Evolutionary conservation across 2,329 filamentous ascomycete species (phyloP), one percentile per base, ranked within the genome.

Genomic region (Talaromyces atroroseus): DNA sequence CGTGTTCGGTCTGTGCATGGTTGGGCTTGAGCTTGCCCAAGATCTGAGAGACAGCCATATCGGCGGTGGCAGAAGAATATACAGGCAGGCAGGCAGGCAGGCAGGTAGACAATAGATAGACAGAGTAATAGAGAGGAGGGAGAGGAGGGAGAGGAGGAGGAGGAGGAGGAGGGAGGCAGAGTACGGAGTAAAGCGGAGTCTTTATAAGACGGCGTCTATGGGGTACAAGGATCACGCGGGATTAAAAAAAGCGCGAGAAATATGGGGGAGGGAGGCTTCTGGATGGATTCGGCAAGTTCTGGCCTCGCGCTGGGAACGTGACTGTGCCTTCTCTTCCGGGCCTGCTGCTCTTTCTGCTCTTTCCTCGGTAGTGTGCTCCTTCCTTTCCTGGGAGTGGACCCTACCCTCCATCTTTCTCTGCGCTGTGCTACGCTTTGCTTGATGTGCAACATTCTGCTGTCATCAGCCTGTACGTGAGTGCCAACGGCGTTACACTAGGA

Each of bases 1-100:
- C 68, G 45, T 69, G 66, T 54, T 71, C 69, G 21, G 66, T 63
- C 47, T 68, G 65, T 49, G 65, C 63, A 18, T 60, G 59, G 7
- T 47, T 54, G 38, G 29, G 63, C 64, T 71, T 70, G 50, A 68
- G 52, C 59, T 66, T 66, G 40, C 36, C 52, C 18, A 59, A 40
- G 53, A 59, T 11, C 6, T 59, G 32, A 5, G 57, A 59, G 20
- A 59, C 52, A 8, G 56, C 26, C 57, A 59, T 59, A 24, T 32
- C 49, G 50, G 12, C 20, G 29, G 7, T 5, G 3, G 18, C 4
- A 6, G 18, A 10, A 21, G 6, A 5, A 29, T 49, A 29, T 5
- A 10, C 20, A 29, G 45, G 12, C 3, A 24, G 45, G 21, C 6
- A 47, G 45, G 10, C 18, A 46, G 16, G 26, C n/a, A n/a, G 26